Base-by-base conservation (phyloP, 2,329 filamentous ascomycete genomes). In the Phialophora verrucosa region DNA sequence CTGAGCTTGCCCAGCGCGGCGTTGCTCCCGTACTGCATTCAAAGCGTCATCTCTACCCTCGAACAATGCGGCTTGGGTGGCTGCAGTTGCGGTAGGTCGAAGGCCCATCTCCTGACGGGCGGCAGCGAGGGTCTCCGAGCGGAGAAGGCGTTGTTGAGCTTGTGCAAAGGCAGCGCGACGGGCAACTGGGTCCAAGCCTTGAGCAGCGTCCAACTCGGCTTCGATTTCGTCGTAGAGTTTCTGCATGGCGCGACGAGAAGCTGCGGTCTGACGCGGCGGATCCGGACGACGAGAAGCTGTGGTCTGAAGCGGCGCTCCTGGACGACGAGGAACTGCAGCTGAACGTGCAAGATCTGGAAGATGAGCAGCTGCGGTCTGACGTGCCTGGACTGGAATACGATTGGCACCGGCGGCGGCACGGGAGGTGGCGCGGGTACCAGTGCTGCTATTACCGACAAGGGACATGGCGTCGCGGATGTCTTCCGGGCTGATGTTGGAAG, bases 101-200 rank as follows among this genome's bases (percentile, higher is more conserved):
- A 64, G 27, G 2, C 17, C 25, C 32, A 64, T 61, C 7, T 55
- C 32, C 14, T 57, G 60, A 8, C 62, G 61, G 10, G 62, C 65
- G n/a, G 51, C 62, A 20, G 62, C 62, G n/a, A 65, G 38, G 31
- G 66, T 68, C 47, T 65, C 63, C 7, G 66, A 68, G 1, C 25
- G 56, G 10, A 63, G 49, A 47, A 68, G 59, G 11, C 62, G 47
- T 27, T 65, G 59, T 32, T 44, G 44, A 27, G 63, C 66, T 4
- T 58, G 55, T 4, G 55, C 59, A 11, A 68, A 50, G 29, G 62
- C 58, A 5, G 59, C 51, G 12, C 62, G 66, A 44, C 66, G 59
- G 25, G 57, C 57, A 6, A 20, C 59, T 2, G 53, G 8, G 7
- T n/a, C 20, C 17, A n/a, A 25, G 49, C 49, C 49, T 27, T 53